Base-by-base conservation (phyloP, 148 eudicot genomes). In the Nepenthes gracilis region DNA sequence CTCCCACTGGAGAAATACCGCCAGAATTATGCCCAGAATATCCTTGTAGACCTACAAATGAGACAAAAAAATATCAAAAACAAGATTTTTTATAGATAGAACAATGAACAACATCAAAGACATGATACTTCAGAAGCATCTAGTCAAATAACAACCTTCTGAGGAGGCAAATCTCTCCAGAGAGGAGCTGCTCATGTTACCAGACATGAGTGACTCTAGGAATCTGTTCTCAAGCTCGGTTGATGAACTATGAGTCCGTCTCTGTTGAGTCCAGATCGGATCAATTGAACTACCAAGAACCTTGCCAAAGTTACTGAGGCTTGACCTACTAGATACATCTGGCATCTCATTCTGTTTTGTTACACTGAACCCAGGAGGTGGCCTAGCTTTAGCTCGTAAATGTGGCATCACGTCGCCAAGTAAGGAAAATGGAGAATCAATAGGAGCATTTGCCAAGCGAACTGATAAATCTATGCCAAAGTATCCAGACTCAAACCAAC, bases 341-440 rank as follows among this genome's bases (percentile, higher is more conserved):
- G 72, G 47, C 2, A 65, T 52, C 63, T 86, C 99, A 75, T 64
- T 77, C 34, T 64, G 80, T 71, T 86, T 85, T 13, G 86, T 68
- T 43, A 88, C 63, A 57, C 69, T 77, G 58, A 93, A 93, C 61
- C 98, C 98, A 61, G 96, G 96, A 6, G 97, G 97, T 54, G 98
- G 91, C 60, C 86, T 77, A 47, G 81, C 85, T 67, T 93, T 93
- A 43, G 96, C 86, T 60, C 87, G 83, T 53, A 93, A 74, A 62
- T 93, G 98, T 36, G 98, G 98, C 98, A 93, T 93, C 65, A 88
- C 89, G 73, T 88, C 98, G 64, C 98, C 98, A 61, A 93, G 88
- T 57, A 65, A 62, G 5, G 74, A 65, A 62, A 86, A 93, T 32
- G 96, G 85, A 0, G 71, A 63, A 54, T 93, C 91, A 10, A 47